A percentile compares a stretch with the other conserved stretches of the same genome.
phyloP scores from a whole-genome alignment of 768 basidiomycete genomes.

The Tulasnella sp. region DNA sequence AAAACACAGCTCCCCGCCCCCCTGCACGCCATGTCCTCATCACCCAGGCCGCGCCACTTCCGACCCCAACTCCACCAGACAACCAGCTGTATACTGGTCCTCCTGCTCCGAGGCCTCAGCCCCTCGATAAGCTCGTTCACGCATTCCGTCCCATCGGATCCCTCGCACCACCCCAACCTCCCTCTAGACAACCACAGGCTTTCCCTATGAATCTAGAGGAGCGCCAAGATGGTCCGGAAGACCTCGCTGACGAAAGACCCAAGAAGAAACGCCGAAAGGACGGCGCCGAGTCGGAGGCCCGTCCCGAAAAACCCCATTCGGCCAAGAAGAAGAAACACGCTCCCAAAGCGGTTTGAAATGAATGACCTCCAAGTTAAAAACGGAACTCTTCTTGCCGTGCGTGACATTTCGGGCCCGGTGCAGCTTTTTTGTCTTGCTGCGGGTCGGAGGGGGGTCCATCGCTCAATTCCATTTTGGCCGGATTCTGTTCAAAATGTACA shows the following conservation, averaged over 20 bases:
- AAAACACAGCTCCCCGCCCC: slow-evolving; percentile 30
- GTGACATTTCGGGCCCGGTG: neutral
- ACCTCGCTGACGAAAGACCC: neutral
- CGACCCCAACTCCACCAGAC: slow-evolving; percentile 15
- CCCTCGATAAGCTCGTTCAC: slow-evolving; percentile 23
- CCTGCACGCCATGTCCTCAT: slow-evolving; percentile 29
- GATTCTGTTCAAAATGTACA: neutral
- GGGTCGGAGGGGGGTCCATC: too few relatives aligned
- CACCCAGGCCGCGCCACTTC: slow-evolving; percentile 15
- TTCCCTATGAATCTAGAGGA: neutral
- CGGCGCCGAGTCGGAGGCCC: neutral
- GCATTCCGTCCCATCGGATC: slow-evolving; percentile 31
- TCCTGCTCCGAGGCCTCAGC: slow-evolving; percentile 29
- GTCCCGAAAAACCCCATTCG: neutral
- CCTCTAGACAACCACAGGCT: neutral
- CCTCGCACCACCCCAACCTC: neutral
- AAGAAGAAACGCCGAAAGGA: slow-evolving; percentile 2
- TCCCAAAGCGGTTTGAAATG: neutral
- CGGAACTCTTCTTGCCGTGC: neutral
- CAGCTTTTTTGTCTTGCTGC: neutral
- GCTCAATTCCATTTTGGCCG: neutral
- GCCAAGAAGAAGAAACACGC: slow-evolving; percentile 18
- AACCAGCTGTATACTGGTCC: neutral
- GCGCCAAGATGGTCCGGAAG: neutral
- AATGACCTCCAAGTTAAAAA: neutral